Evolutionary conservation across 805 yeast species (phyloP).

Genomic region (Wickerhamiella dianesei): DNA sequence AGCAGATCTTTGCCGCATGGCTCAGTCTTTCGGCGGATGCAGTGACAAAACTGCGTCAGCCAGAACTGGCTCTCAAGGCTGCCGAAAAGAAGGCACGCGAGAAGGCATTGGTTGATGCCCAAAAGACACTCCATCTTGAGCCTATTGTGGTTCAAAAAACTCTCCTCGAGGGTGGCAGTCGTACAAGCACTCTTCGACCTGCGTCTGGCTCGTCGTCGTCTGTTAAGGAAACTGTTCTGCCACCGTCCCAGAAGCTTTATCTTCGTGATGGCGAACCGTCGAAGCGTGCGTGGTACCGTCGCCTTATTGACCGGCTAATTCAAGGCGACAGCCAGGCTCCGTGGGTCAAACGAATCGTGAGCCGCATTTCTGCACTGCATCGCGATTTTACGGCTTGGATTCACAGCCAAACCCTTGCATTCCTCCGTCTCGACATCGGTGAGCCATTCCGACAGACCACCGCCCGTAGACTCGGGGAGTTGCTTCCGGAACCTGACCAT

Average conservation of each 20-base stretch:
- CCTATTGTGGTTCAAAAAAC: not conserved
- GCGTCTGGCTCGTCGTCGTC: not conserved
- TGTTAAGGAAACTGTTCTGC: not conserved
- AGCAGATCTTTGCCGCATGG: conserved; percentile 13
- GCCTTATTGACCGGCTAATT: conserved; percentile 3
- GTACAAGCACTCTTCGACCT: not conserved
- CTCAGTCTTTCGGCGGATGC: not conserved
- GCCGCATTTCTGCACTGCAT: not conserved
- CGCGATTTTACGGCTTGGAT: not conserved
- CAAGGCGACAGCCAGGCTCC: conserved; percentile 3
- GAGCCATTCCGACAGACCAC: conserved; percentile 25
- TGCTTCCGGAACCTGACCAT: conserved; percentile 22
- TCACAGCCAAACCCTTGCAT: conserved; percentile 5
- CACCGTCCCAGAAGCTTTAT: not conserved
- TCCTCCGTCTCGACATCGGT: conserved; percentile 20
- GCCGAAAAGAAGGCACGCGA: not conserved
- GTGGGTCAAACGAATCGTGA: conserved; percentile 1
- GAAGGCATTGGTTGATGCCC: not conserved
- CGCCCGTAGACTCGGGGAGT: conserved; percentile 17
- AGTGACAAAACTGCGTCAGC: not conserved
- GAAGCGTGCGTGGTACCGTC: conserved; percentile 7
- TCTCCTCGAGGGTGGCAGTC: not conserved
- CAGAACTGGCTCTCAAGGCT: not conserved
- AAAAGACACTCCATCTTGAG: not conserved
- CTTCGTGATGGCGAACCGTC: not conserved